phyloP scores from a whole-genome alignment of 371 early-diverging fungal species.

The Haplosporangium sp. region DNA sequence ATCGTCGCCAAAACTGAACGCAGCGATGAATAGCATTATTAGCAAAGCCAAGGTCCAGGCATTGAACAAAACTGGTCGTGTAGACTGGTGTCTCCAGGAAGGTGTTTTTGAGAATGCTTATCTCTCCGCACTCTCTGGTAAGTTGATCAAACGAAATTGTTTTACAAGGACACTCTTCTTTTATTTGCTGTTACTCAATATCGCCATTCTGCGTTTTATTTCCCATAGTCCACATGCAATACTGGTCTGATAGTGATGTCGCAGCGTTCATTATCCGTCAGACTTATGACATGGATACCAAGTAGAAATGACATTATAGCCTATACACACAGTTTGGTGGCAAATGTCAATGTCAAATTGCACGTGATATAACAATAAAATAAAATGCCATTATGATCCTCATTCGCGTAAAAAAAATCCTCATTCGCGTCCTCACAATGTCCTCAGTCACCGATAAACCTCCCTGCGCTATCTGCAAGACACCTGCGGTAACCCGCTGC shows the following conservation, averaged over 20 bases:
- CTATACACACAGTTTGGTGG: too few species aligned
- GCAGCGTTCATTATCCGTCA: constrained; percentile 66
- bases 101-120: constrained; percentile 85
- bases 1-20: constrained; percentile 37
- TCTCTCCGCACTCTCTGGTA: constrained; percentile 72
- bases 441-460: constrained; percentile 17
- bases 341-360: too few species aligned
- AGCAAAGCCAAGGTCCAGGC: constrained; percentile 58
- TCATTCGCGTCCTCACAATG: constrained; percentile 6
- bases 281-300: constrained; percentile 56
- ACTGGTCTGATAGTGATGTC: constrained; percentile 83
- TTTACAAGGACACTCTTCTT: background rate
- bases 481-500: constrained; percentile 39
- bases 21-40: constrained; percentile 55
- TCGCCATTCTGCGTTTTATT: background rate
- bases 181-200: background rate
- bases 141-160: background rate
- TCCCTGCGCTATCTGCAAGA: constrained; percentile 34
- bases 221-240: constrained; percentile 73
- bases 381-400: background rate
- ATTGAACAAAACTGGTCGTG: constrained; percentile 76
- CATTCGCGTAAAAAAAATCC: too few species aligned
- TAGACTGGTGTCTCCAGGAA: constrained; percentile 85
- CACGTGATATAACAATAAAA: too few species aligned
- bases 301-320: constrained; percentile 3